phyloP scores from a whole-genome alignment of 805 yeast genomes.

The Yarrowia keelungensis region DNA sequence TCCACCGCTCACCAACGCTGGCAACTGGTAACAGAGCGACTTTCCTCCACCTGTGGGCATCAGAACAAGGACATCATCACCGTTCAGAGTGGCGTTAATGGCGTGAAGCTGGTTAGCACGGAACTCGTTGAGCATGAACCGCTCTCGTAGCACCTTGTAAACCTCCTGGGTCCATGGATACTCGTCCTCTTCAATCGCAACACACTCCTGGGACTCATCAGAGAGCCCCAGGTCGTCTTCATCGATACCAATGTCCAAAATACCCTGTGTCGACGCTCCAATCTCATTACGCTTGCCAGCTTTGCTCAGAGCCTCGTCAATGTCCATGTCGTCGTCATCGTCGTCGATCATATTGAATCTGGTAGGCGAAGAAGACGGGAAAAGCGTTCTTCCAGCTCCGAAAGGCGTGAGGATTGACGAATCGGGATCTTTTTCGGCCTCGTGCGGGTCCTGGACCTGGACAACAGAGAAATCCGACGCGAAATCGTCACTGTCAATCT shows the following conservation, averaged over 20 bases:
- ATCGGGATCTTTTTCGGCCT: not conserved
- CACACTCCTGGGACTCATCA: not conserved
- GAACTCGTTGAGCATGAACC: constrained; percentile 70
- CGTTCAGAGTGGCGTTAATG: constrained; percentile 71
- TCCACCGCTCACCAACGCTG: constrained; percentile 83
- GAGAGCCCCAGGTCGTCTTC: not conserved
- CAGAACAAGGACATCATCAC: constrained; percentile 88
- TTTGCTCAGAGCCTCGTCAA: constrained; percentile 8
- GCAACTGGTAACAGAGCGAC: constrained; percentile 92
- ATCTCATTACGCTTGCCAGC: not conserved
- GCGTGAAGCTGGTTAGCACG: constrained; percentile 89
- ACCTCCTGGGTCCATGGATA: constrained; percentile 76
- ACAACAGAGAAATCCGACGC: constrained; percentile 15
- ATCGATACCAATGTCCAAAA: constrained; percentile 7
- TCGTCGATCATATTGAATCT: constrained; percentile 5
- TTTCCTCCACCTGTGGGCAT: constrained; percentile 99
- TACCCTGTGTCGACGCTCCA: constrained; percentile 25
- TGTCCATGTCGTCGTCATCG: constrained; percentile 9
- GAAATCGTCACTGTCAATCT: constrained; percentile 36
- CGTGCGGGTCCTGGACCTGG: not conserved
- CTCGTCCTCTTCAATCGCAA: constrained; percentile 16
- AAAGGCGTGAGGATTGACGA: constrained; percentile 13
- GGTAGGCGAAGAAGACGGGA: constrained; percentile 10
- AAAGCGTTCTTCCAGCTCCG: constrained; percentile 14
- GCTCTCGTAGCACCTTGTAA: constrained; percentile 59